phyloP scores from a whole-genome alignment of 2,329 filamentous ascomycete species.

The Massarina eburnea region DNA sequence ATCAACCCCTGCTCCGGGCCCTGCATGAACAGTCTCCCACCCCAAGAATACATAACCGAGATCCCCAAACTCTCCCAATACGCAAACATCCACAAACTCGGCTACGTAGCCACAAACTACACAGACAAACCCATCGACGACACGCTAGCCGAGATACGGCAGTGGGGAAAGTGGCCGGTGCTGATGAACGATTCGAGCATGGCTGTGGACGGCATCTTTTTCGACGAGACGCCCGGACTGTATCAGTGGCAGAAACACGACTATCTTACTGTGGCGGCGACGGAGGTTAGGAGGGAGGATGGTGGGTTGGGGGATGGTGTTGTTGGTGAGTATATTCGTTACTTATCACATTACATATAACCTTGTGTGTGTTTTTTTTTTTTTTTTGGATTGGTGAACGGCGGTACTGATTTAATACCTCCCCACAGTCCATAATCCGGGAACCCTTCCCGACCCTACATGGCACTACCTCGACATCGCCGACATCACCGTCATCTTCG shows the following conservation, averaged over 20 bases:
- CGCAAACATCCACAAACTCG: conserved; percentile 52
- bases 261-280: conserved; percentile 15
- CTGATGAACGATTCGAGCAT: conserved; percentile 35
- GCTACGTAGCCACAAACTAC: conserved; percentile 56
- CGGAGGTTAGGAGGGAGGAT: conserved; percentile 9
- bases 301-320: conserved; percentile 18
- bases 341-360: no score
- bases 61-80: conserved; percentile 44
- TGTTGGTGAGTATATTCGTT: conserved; percentile 16
- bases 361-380: no score
- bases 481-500: conserved; percentile 27
- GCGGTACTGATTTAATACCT: no score
- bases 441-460: conserved; percentile 16
- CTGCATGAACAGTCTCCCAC: conserved; percentile 12
- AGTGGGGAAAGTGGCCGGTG: conserved; percentile 49
- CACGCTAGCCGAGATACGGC: conserved; percentile 44
- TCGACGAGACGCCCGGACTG: conserved; percentile 46
- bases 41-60: conserved; percentile 26
- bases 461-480: conserved; percentile 26
- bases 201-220: conserved; percentile 53
- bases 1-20: conserved; percentile 49
- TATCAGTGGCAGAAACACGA: conserved; percentile 21
- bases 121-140: conserved; percentile 26
- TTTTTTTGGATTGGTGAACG: no score
- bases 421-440: conserved; percentile 21